These are phyloP conservation scores for Oryza australiensis DNA, from an alignment of 176 grass and related monocot species.

Conservation along the genomic window DNA sequence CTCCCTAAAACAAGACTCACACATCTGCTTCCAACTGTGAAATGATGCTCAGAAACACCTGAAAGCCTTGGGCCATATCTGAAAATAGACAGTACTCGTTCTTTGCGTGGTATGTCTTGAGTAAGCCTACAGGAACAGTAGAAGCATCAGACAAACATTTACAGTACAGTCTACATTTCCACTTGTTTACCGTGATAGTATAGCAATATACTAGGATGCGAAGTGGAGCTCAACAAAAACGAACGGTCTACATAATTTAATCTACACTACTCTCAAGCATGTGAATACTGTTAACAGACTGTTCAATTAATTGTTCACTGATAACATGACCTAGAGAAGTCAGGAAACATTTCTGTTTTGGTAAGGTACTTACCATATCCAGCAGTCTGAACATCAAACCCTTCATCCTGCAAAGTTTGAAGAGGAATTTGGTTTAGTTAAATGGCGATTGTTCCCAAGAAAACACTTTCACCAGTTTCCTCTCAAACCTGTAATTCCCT, in stretches of 20 bases:
- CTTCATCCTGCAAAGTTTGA: constrained; percentile 70
- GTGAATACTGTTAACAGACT: background rate
- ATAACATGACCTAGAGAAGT: background rate
- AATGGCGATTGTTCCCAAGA: background rate
- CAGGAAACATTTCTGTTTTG: background rate
- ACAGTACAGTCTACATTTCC: background rate
- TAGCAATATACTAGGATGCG: background rate
- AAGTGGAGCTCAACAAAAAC: background rate
- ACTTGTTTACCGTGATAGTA: background rate
- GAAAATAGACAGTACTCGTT: constrained; percentile 94
- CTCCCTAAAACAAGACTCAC: background rate
- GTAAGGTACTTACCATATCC: constrained; percentile 70
- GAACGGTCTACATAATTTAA: background rate
- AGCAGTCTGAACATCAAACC: constrained; percentile 94
- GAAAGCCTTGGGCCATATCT: constrained; percentile 87
- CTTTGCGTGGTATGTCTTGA: constrained; percentile 86
- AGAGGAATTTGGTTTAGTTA: constrained; percentile 35
- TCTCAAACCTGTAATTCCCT: constrained; percentile 80
- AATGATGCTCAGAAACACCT: constrained; percentile 91
- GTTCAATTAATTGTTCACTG: background rate
- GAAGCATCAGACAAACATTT: constrained; percentile 14
- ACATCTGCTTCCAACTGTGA: constrained; percentile 70
- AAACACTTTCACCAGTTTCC: background rate
- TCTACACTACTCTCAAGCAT: background rate
- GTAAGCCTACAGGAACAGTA: constrained; percentile 55